A percentile compares a stretch with the other conserved stretches of the same genome.
phyloP scores from a whole-genome alignment of 176 grass and related monocot genomes.

The Aegilops longissima region DNA sequence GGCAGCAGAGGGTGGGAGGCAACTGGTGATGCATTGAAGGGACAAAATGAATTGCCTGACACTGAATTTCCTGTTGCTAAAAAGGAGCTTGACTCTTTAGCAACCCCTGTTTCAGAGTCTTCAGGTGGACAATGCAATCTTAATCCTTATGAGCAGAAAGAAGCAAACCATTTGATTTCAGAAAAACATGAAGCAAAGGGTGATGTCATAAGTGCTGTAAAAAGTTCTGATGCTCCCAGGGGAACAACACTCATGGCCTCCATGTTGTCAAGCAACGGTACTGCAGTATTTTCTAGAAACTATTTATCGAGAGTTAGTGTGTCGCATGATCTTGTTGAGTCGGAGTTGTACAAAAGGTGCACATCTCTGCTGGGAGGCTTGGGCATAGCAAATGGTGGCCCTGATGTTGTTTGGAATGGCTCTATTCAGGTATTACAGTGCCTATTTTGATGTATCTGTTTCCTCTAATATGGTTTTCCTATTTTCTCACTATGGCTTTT shows the following conservation, averaged over 20 bases:
- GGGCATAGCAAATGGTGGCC: constrained; percentile 22
- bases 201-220: constrained; percentile 25
- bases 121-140: constrained; percentile 32
- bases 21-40: constrained; percentile 55
- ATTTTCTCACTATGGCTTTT: constrained; percentile 30
- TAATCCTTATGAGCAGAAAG: constrained; percentile 38
- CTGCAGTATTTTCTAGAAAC: constrained; percentile 51
- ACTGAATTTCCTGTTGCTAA: constrained; percentile 50
- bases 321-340: constrained; percentile 67
- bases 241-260: constrained; percentile 31
- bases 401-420: constrained; percentile 37
- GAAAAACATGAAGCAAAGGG: constrained; percentile 51
- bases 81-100: constrained; percentile 52
- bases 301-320: constrained; percentile 69
- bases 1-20: constrained; percentile 59
- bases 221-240: constrained; percentile 16
- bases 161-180: constrained; percentile 28
- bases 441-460: constrained; percentile 10
- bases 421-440: constrained; percentile 35
- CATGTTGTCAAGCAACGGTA: constrained; percentile 34
- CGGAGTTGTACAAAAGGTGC: constrained; percentile 66
- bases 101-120: constrained; percentile 34
- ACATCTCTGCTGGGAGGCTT: constrained; percentile 54
- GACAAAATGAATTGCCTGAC: constrained; percentile 43
- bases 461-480: constrained; percentile 15